Percentiles rank a stretch among this genome's conserved stretches.
These are phyloP conservation scores for Arachis hypogaea DNA, from an alignment of 306 rosid species.

Conservation along the genomic window DNA sequence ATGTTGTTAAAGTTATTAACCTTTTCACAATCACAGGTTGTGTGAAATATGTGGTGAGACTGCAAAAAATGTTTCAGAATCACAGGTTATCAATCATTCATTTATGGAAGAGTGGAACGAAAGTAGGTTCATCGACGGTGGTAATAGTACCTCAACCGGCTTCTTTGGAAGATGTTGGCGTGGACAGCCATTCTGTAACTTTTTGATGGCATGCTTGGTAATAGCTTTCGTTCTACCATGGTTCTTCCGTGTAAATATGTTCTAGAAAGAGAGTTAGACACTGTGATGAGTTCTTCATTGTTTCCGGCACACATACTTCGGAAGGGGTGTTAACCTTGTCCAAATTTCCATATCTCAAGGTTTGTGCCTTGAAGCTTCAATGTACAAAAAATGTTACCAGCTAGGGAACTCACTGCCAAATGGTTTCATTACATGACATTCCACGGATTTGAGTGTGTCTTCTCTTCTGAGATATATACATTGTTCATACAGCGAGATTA, in stretches of 20 bases:
- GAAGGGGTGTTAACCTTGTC: constrained; percentile 29
- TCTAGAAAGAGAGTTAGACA: constrained; percentile 45
- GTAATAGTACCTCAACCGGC: constrained; percentile 40
- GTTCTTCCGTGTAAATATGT: constrained; percentile 82
- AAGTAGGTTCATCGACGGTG: constrained; percentile 44
- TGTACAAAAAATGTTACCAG: constrained; percentile 33
- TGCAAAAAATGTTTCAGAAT: constrained; percentile 61
- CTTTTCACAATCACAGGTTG: constrained; percentile 47
- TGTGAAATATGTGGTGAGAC: constrained; percentile 92
- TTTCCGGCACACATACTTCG: constrained; percentile 32
- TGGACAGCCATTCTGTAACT: constrained; percentile 89
- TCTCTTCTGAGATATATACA: constrained; percentile 34
- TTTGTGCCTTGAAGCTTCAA: constrained; percentile 33
- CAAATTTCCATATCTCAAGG: constrained; percentile 30
- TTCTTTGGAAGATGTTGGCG: constrained; percentile 62
- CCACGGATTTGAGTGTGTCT: constrained; percentile 40
- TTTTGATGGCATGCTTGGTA: constrained; percentile 90
- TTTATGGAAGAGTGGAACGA: constrained; percentile 85
- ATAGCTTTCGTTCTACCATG: constrained; percentile 93
- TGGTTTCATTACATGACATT: constrained; percentile 27
- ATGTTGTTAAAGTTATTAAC: background rate
- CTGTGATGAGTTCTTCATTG: constrained; percentile 25
- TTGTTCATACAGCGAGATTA: constrained; percentile 3
- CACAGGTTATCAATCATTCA: constrained; percentile 48
- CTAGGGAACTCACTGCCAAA: constrained; percentile 26